Base-by-base conservation (phyloP, 306 rosid genomes). In the Prunus salicina region DNA sequence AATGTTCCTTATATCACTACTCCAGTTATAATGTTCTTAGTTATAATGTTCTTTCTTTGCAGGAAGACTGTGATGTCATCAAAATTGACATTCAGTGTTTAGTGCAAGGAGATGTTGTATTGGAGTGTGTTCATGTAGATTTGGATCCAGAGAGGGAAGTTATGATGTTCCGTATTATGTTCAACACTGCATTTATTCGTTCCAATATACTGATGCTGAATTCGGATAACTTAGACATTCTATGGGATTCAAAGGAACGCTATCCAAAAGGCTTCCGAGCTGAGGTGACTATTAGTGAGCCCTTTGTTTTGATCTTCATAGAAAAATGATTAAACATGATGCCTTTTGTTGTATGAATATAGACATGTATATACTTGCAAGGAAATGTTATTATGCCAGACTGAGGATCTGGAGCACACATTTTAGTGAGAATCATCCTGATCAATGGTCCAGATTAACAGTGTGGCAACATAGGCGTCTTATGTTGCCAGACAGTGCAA, bases 41-140 rank as follows among this genome's bases (percentile, higher is more conserved):
- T 76, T 77, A 67, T 71, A 49, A 60, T 58, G 74, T 47, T 84
- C 38, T 24, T 67, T 88, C 73, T 69, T 76, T 82, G 89, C 96
- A 95, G 98, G 93, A 77, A 75, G 97, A 95, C 66, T 92, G 96
- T 79, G 98, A 90, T 84, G 98, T 95, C 85, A 95, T 95, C 76
- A 95, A 95, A 90, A 90, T 95, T 78, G 98, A 95, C 78, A 84
- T 95, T 75, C 98, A 95, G 79, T 92, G 97, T 85, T 73, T 92
- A 76, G 97, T 95, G 75, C 98, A 95, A 92, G 98, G 98, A 81
- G 98, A 95, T 87, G 97, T 95, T 70, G 98, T 95, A 41, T 83
- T 95, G 85, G 98, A 95, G 88, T 95, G 98, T 78, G 96, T 89
- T 57, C 97, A 95, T 82, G 85, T 92, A 86, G 98, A 90, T 79